Evolutionary conservation across 2,329 filamentous ascomycete species (phyloP), one percentile per base, ranked within the genome.

Genomic region (Fusarium marasasianum): DNA sequence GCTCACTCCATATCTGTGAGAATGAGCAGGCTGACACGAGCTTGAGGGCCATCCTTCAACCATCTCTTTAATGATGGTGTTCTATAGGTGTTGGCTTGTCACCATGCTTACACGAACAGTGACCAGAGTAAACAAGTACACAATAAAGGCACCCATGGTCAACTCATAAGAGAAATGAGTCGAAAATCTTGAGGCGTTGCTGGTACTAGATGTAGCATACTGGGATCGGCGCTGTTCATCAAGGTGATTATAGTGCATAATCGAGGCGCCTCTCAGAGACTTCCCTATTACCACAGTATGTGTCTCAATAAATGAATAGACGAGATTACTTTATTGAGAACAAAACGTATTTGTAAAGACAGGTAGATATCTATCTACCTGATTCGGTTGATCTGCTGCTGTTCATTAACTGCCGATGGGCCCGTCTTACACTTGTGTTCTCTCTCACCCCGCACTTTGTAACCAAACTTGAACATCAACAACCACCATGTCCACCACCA

Each of bases 401-500:
- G 15, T 50, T 31, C 29, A 29, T 54, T 22, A 8, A 47, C 26
- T 31, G n/a, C 37, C 35, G 60, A 18, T 55, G 29, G 29, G 35
- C 24, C 24, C 43, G 24, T 59, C 44, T 41, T 47, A 48, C 55
- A 56, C 38, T 38, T 54, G 44, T 40, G 13, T 51, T 18, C 48
- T 51, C 37, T 51, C 18, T 51, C 26, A 33, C 60, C 69, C 72
- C 72, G 69, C 72, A 75, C 38, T 55, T 72, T 17, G 43, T 48
- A 56, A 56, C 48, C 31, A 13, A 61, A 55, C 57, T 26, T 67
- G 43, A 53, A 43, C 59, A 40, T 62, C 33, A 56, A 43, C 55
- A 63, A 26, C 33, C 56, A 31, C n/a, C 45, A 78, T 78, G 75
- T 13, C 48, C 6, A 20, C 48, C 5, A 78, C 15, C 14, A 20